Conservation (phyloP, 2,329 filamentous ascomycete genomes). For the Paradendryphiella salina region DNA sequence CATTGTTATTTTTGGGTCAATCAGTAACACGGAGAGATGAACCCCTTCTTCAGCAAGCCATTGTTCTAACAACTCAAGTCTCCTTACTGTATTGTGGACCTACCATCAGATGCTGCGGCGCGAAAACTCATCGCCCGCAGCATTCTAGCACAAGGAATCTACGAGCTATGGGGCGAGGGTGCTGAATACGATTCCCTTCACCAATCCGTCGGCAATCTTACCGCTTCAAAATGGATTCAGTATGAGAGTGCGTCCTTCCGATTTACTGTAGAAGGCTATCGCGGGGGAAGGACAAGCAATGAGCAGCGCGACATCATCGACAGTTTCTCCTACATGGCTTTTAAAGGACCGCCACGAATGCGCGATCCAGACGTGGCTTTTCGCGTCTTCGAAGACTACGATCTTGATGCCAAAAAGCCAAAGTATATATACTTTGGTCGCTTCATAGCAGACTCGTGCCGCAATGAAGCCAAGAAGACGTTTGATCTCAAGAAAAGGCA, state of each 20-base stretch:
- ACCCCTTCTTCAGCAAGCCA: neutral
- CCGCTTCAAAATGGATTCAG: conserved; percentile 65
- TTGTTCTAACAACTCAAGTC: conserved; percentile 60
- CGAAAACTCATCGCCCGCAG: conserved; percentile 70
- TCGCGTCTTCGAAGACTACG: conserved; percentile 81
- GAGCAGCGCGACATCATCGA: conserved; percentile 78
- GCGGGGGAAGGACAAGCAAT: conserved; percentile 66
- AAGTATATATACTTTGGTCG: conserved; percentile 72
- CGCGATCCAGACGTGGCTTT: conserved; percentile 70
- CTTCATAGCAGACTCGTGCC: conserved; percentile 66
- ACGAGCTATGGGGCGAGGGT: conserved; percentile 85
- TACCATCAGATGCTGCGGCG: conserved; percentile 67
- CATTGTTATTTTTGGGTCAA: neutral
- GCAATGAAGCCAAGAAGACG: conserved; percentile 66
- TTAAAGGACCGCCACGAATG: conserved; percentile 78
- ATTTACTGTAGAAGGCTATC: conserved; percentile 82
- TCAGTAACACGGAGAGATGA: no score
- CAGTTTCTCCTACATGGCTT: conserved; percentile 75
- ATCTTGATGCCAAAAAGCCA: conserved; percentile 56
- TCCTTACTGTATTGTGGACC: conserved; percentile 77
- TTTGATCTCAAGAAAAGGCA: conserved; percentile 91
- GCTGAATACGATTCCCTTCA: conserved; percentile 70
- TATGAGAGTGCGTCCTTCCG: conserved; percentile 74
- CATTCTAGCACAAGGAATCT: conserved; percentile 79
- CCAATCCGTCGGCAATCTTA: conserved; percentile 61